Conservation (phyloP, 805 yeast genomes). For the Teunomyces aglyptinius region DNA sequence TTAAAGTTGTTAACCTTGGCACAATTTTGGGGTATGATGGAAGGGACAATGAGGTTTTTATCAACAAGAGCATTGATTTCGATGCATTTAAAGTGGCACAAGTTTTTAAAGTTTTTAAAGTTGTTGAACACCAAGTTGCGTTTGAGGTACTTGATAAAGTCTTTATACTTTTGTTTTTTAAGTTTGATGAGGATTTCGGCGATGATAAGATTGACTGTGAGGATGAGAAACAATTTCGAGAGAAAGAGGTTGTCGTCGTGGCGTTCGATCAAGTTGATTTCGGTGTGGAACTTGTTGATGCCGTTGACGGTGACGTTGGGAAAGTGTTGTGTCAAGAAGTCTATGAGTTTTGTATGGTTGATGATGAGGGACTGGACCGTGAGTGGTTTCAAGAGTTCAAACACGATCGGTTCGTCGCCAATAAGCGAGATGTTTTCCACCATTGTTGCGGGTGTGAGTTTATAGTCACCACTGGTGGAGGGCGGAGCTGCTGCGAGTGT, state of each 20-base stretch:
- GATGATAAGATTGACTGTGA: conserved; percentile 26
- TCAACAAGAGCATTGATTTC: conserved; percentile 26
- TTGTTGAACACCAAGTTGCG: conserved; percentile 15
- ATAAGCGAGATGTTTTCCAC: conserved; percentile 24
- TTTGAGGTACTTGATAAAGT: conserved; percentile 17
- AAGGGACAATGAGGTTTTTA: conserved; percentile 19
- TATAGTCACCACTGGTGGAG: conserved; percentile 5
- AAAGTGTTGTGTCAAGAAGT: conserved; percentile 19
- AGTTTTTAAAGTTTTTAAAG: conserved; percentile 24
- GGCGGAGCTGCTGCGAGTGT: neutral
- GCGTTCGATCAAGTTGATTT: conserved; percentile 17
- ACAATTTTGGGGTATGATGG: conserved; percentile 12
- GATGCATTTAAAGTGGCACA: conserved; percentile 25
- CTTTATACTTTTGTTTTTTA: conserved; percentile 23
- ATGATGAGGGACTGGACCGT: conserved; percentile 26
- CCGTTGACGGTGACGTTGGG: conserved; percentile 4
- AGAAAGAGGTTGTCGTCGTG: conserved; percentile 28
- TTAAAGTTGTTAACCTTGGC: conserved; percentile 7
- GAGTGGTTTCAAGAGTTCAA: conserved; percentile 25
- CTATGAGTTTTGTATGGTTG: conserved; percentile 21
- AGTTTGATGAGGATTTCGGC: conserved; percentile 30
- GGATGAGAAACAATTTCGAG: conserved; percentile 23
- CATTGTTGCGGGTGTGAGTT: conserved; percentile 19
- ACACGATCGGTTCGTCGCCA: conserved; percentile 26
- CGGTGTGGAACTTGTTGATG: conserved; percentile 6